Evolutionary conservation across 2,329 filamentous ascomycete genomes (phyloP).

Genomic region (Orbilia blumenaviensis): DNA sequence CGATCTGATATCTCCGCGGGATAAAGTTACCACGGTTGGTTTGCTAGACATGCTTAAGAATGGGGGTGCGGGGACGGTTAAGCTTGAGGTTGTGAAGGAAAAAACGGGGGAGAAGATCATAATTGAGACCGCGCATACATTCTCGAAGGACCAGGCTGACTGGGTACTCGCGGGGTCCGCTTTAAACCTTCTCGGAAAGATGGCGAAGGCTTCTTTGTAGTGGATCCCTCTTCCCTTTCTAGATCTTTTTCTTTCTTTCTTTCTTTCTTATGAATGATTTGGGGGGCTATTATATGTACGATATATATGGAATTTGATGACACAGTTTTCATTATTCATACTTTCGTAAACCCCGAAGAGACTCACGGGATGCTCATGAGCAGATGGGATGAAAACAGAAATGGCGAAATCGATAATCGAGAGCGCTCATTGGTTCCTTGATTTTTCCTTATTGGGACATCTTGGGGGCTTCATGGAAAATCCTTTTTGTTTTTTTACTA

Average conservation of each 20-base stretch:
- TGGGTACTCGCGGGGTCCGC: constrained; percentile 95
- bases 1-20: constrained; percentile 81
- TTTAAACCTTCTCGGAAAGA: constrained; percentile 82
- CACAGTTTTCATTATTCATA: constrained; percentile 12
- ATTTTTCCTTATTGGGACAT: background rate
- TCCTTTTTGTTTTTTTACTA: too few species aligned
- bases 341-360: constrained; percentile 5
- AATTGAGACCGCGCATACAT: constrained; percentile 83
- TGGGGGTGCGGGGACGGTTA: constrained; percentile 80
- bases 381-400: background rate
- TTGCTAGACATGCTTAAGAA: constrained; percentile 81
- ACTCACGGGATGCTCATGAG: background rate
- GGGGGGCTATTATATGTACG: constrained; percentile 10
- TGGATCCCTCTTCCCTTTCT: background rate
- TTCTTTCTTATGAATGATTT: background rate
- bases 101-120: constrained; percentile 70
- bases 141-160: constrained; percentile 87
- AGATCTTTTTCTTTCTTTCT: too few species aligned
- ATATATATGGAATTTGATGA: constrained; percentile 15
- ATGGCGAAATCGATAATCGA: background rate
- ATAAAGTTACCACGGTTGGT: constrained; percentile 82
- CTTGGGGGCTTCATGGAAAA: too few species aligned
- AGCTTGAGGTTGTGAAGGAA: constrained; percentile 72
- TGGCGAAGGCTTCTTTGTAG: constrained; percentile 60
- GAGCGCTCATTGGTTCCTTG: background rate